Percentiles rank a stretch among this genome's conserved stretches.
Evolutionary conservation across 495 filamentous ascomycete genomes (phyloP).

Genomic region (Tricharina praecox): DNA sequence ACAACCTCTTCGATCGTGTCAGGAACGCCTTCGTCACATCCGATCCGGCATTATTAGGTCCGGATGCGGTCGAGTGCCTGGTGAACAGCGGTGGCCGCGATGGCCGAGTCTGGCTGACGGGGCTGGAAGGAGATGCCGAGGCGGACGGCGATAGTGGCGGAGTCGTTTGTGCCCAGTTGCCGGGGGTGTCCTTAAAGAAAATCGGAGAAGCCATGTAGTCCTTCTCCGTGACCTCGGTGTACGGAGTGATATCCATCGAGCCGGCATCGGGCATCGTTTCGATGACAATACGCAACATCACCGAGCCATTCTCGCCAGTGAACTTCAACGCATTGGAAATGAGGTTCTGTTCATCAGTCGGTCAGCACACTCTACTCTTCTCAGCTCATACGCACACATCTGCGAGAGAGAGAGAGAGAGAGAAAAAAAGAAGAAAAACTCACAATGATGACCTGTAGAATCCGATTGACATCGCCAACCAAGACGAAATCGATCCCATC

Average conservation of each 20-base stretch:
- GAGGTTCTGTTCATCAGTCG: too few relatives aligned
- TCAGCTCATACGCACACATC: too few relatives aligned
- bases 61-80: conserved; percentile 2
- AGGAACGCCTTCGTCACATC: conserved; percentile 6
- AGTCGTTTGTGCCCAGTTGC: not conserved
- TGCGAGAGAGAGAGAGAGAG: too few relatives aligned
- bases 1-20: not conserved
- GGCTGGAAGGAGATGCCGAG: not conserved
- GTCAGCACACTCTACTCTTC: too few relatives aligned
- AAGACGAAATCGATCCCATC: conserved; percentile 10
- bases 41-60: not conserved
- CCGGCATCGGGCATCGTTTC: conserved; percentile 1
- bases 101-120: not conserved
- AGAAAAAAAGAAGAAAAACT: too few relatives aligned
- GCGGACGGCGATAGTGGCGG: not conserved
- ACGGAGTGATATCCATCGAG: conserved; percentile 5
- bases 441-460: conserved; percentile 6
- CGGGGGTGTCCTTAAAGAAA: not conserved
- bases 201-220: conserved; percentile 3
- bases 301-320: conserved; percentile 1
- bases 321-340: conserved; percentile 8
- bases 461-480: conserved; percentile 6
- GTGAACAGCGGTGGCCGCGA: conserved; percentile 3
- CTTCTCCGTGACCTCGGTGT: conserved; percentile 1
- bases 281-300: conserved; percentile 5